Percentiles rank a stretch among this genome's conserved stretches.
Evolutionary conservation across 345 rosid genomes (phyloP).

Genomic region (Sisymbrium altissimum): DNA sequence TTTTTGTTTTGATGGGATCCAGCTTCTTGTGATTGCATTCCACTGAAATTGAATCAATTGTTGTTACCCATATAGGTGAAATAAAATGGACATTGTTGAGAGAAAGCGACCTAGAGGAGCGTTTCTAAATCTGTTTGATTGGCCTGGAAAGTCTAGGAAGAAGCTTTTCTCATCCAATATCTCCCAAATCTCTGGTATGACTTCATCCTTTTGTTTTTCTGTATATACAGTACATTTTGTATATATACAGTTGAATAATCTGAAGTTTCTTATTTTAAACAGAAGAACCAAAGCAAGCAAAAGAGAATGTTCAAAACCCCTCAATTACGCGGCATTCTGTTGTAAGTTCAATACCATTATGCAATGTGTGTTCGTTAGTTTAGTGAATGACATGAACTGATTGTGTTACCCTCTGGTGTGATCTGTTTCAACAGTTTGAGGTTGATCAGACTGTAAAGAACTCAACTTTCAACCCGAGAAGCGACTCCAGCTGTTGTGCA

Average conservation of each 20-base stretch:
- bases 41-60: not conserved
- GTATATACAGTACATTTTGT: not conserved
- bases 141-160: conserved; percentile 95
- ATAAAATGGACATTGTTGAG: conserved; percentile 58
- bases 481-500: conserved; percentile 82
- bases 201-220: conserved; percentile 25
- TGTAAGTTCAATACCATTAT: conserved; percentile 19
- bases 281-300: conserved; percentile 31
- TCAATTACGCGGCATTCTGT: conserved; percentile 6
- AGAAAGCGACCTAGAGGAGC: conserved; percentile 68
- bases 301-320: conserved; percentile 28
- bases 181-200: conserved; percentile 35
- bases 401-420: not conserved
- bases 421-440: conserved; percentile 51
- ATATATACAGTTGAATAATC: not conserved
- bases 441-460: conserved; percentile 60
- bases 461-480: conserved; percentile 47
- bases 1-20: not conserved
- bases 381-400: not conserved
- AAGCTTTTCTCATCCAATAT: conserved; percentile 67
- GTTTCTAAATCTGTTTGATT: conserved; percentile 74
- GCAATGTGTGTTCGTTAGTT: conserved; percentile 32
- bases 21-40: not conserved
- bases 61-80: conserved; percentile 34
- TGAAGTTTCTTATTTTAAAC: conserved; percentile 1